Evolutionary conservation across 2,329 filamentous ascomycete genomes (phyloP).

Genomic region (Claviceps lovelessii): DNA sequence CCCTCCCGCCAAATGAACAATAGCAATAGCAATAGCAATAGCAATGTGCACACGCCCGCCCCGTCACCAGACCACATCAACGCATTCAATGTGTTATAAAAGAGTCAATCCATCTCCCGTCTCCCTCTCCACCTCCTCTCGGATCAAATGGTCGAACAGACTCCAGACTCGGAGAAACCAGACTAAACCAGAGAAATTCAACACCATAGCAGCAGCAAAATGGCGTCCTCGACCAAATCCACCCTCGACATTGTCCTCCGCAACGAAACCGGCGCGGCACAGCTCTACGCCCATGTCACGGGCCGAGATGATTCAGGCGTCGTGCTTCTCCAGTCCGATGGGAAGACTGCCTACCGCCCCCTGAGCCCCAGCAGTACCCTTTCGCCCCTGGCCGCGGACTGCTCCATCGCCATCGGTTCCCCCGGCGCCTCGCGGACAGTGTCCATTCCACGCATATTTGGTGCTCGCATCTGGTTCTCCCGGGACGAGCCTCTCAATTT

Average conservation of each 20-base stretch:
- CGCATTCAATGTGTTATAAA: not conserved
- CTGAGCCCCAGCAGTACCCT: slow-evolving; percentile 37
- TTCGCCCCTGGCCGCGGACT: slow-evolving; percentile 38
- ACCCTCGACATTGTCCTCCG: slow-evolving; percentile 44
- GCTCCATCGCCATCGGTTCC: slow-evolving; percentile 48
- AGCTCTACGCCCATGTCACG: slow-evolving; percentile 53
- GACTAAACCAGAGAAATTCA: no score
- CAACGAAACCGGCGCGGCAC: slow-evolving; percentile 49
- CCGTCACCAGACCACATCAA: not conserved
- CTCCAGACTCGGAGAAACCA: not conserved
- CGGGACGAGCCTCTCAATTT: slow-evolving; percentile 49
- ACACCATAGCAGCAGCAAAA: not conserved
- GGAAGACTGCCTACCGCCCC: slow-evolving; percentile 51
- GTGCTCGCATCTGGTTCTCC: slow-evolving; percentile 60
- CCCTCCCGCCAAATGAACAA: no score
- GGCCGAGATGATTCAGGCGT: slow-evolving; percentile 44
- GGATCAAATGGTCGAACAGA: not conserved
- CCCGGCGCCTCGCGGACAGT: slow-evolving; percentile 45
- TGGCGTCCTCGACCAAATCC: slow-evolving; percentile 25
- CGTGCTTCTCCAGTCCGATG: slow-evolving; percentile 51
- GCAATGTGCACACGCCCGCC: not conserved
- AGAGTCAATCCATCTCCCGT: not conserved
- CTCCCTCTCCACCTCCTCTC: not conserved
- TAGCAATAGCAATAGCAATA: no score
- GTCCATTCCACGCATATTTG: slow-evolving; percentile 55